Conservation (phyloP, 139 green algal genomes). For the Ulvella scutata region DNA sequence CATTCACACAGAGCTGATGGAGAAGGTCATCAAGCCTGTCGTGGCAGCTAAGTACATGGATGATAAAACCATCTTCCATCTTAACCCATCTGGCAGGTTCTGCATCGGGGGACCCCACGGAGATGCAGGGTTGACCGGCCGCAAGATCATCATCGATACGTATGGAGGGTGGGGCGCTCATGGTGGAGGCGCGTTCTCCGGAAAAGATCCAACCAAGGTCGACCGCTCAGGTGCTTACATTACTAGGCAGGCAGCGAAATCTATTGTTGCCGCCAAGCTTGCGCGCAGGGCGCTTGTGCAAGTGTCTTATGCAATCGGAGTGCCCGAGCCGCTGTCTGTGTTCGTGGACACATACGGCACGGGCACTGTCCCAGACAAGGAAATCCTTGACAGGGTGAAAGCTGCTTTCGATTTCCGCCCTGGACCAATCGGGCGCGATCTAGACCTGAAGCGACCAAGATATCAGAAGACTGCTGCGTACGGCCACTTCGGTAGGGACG, state of each 20-base stretch:
- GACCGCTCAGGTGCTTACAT: slow-evolving; percentile 94
- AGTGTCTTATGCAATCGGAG: slow-evolving; percentile 95
- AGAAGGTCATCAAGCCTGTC: slow-evolving; percentile 98
- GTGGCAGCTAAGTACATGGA: slow-evolving; percentile 95
- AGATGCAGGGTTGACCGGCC: slow-evolving; percentile 91
- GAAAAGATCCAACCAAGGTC: slow-evolving; percentile 80
- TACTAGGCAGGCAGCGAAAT: slow-evolving; percentile 94
- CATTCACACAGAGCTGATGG: slow-evolving; percentile 62
- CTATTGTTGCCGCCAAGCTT: slow-evolving; percentile 79
- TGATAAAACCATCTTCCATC: slow-evolving; percentile 99
- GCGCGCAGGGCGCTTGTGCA: slow-evolving; percentile 60
- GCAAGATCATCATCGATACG: slow-evolving; percentile 99
- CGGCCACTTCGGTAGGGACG: slow-evolving; percentile 89
- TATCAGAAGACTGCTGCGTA: slow-evolving; percentile 95
- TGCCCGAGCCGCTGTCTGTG: slow-evolving; percentile 91
- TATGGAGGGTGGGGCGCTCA: slow-evolving; percentile 98
- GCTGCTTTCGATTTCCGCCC: slow-evolving; percentile 92
- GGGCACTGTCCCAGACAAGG: slow-evolving; percentile 67
- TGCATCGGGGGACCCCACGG: slow-evolving; percentile 95
- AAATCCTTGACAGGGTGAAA: slow-evolving; percentile 79
- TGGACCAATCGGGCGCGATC: slow-evolving; percentile 69
- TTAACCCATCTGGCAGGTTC: slow-evolving; percentile 96
- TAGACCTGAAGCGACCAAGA: slow-evolving; percentile 76
- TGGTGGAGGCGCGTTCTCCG: slow-evolving; percentile 94
- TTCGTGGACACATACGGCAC: slow-evolving; percentile 96